Conservation (phyloP, 2,329 filamentous ascomycete genomes). For the Exophiala viscosa region DNA sequence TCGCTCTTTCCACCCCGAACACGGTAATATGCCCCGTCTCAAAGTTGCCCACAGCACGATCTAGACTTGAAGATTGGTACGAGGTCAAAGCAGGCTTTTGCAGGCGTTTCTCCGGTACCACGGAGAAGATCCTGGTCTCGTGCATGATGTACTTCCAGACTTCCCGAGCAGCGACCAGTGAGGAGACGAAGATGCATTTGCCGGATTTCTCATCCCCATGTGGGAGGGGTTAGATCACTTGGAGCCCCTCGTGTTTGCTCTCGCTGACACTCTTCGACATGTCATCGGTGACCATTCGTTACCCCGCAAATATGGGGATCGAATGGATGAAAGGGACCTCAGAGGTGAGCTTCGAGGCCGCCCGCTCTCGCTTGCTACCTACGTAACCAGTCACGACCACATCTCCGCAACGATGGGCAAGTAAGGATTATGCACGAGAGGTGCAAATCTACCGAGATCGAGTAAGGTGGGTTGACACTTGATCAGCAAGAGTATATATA, state of each 20-base stretch:
- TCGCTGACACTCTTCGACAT: neutral
- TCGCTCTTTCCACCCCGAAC: constrained; percentile 14
- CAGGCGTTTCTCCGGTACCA: constrained; percentile 6
- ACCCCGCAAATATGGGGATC: constrained; percentile 10
- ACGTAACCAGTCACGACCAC: neutral
- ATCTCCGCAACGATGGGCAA: neutral
- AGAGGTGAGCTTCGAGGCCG: neutral
- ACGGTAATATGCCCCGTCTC: constrained; percentile 5
- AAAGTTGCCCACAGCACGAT: constrained; percentile 2
- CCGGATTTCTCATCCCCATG: no score
- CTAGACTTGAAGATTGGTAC: neutral
- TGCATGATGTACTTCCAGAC: neutral
- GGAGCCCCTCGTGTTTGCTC: neutral
- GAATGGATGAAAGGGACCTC: neutral
- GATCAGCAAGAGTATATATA: neutral
- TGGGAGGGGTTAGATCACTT: no score
- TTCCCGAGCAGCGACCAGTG: neutral
- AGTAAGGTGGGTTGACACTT: neutral
- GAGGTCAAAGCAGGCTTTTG: constrained; percentile 3
- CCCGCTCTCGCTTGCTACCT: neutral
- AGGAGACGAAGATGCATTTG: neutral
- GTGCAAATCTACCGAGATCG: neutral
- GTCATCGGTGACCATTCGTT: neutral
- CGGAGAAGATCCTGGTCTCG: neutral
- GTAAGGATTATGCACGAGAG: neutral